These are phyloP conservation scores for Puya raimondii DNA, from an alignment of 176 grass and related monocot genomes.

Conservation along the genomic window DNA sequence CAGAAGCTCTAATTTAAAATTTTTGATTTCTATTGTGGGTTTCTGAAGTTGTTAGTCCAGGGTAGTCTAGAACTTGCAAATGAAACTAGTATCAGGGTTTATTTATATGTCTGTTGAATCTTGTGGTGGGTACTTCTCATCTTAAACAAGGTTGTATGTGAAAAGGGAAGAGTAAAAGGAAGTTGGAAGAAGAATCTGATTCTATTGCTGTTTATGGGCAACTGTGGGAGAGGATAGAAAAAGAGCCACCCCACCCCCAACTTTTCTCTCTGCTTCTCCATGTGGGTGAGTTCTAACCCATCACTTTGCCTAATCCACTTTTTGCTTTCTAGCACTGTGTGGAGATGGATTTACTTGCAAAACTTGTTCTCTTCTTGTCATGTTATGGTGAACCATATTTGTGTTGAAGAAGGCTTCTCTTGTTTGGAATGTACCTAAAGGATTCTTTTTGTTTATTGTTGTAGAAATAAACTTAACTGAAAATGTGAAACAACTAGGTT, in stretches of 20 bases:
- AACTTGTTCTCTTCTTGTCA: not conserved
- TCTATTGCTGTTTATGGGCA: not conserved
- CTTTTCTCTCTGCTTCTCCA: not conserved
- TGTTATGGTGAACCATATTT: too few species aligned
- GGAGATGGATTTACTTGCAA: not conserved
- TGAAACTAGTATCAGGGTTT: not conserved
- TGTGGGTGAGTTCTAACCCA: not conserved
- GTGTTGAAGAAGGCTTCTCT: too few species aligned
- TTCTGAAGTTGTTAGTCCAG: too few species aligned
- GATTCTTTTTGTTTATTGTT: too few species aligned
- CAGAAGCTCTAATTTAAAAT: too few species aligned
- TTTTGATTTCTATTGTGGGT: too few species aligned
- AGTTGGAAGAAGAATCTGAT: not conserved
- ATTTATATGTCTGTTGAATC: not conserved
- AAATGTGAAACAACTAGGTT: too few species aligned
- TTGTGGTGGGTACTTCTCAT: not conserved
- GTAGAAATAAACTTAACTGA: too few species aligned
- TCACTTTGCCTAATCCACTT: not conserved
- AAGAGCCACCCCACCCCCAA: not conserved
- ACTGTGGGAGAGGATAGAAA: not conserved
- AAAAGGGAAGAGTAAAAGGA: not conserved
- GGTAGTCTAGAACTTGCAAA: too few species aligned
- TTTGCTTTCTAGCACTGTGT: not conserved
- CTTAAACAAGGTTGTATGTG: not conserved
- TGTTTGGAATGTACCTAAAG: too few species aligned